phyloP scores from a whole-genome alignment of 2,329 filamentous ascomycete species.

The Karstenula rhodostoma region DNA sequence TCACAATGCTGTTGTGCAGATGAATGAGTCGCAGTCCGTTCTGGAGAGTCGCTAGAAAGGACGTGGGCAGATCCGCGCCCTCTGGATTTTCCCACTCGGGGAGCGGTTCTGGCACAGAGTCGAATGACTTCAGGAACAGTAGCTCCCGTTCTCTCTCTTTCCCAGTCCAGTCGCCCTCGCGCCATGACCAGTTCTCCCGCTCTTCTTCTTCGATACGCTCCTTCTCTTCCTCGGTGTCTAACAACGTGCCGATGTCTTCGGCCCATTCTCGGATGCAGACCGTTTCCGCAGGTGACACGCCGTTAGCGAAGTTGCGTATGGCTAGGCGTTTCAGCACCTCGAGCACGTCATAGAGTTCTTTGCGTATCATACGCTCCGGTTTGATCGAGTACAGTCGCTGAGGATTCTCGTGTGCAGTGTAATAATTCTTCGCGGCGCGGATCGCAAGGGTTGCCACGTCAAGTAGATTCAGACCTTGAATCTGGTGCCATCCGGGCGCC shows the following conservation, averaged over 20 bases:
- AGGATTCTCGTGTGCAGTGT: constrained; percentile 88
- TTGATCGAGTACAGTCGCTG: constrained; percentile 86
- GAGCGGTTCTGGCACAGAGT: constrained; percentile 64
- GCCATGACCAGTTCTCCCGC: constrained; percentile 81
- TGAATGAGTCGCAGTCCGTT: constrained; percentile 83
- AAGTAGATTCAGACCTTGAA: constrained; percentile 90
- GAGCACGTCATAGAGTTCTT: constrained; percentile 84
- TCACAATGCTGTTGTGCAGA: constrained; percentile 88
- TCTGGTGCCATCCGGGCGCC: constrained; percentile 78
- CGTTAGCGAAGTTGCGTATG: constrained; percentile 82
- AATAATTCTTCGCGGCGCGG: constrained; percentile 93
- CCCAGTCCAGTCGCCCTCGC: constrained; percentile 75
- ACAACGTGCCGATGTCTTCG: constrained; percentile 75
- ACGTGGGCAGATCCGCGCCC: constrained; percentile 68
- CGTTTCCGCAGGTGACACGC: constrained; percentile 80
- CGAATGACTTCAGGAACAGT: constrained; percentile 81
- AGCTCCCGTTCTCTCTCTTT: constrained; percentile 80
- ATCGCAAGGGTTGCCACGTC: constrained; percentile 96
- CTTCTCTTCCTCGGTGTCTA: constrained; percentile 78
- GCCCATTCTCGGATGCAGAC: constrained; percentile 82
- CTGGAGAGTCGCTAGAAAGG: constrained; percentile 76
- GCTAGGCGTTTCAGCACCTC: constrained; percentile 94
- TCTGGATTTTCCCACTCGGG: constrained; percentile 71
- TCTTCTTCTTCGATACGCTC: constrained; percentile 78
- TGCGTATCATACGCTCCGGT: constrained; percentile 83